These are phyloP conservation scores for Cladophialophora exuberans DNA, from an alignment of 2,329 filamentous ascomycete species.

Conservation along the genomic window DNA sequence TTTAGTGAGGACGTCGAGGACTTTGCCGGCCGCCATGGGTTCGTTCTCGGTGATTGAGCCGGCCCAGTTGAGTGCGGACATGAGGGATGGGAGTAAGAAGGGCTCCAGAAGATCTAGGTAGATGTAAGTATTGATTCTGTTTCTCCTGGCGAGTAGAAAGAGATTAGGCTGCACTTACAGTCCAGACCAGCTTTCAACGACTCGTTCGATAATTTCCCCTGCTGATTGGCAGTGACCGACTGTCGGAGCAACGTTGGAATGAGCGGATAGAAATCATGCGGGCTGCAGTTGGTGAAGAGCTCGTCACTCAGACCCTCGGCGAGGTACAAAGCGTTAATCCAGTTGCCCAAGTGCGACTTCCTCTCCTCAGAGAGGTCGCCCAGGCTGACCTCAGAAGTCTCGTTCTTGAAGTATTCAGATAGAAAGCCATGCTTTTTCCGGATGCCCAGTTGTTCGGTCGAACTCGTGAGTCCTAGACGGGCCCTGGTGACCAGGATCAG, in stretches of 20 bases:
- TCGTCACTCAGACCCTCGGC: slow-evolving; percentile 67
- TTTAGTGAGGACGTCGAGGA: slow-evolving; percentile 60
- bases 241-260: slow-evolving; percentile 66
- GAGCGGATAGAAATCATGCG: slow-evolving; percentile 66
- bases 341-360: slow-evolving; percentile 59
- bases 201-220: slow-evolving; percentile 58
- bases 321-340: slow-evolving; percentile 65
- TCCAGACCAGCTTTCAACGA: slow-evolving; percentile 65
- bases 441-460: slow-evolving; percentile 61
- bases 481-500: slow-evolving; percentile 61
- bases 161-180: slow-evolving; percentile 50
- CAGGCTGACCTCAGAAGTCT: slow-evolving; percentile 50
- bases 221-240: slow-evolving; percentile 61
- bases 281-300: slow-evolving; percentile 65
- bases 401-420: slow-evolving; percentile 55
- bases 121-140: slow-evolving; percentile 17
- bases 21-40: slow-evolving; percentile 48
- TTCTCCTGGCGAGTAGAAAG: too few species aligned
- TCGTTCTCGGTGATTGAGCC: slow-evolving; percentile 59
- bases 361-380: slow-evolving; percentile 59
- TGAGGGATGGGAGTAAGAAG: slow-evolving; percentile 64
- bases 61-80: slow-evolving; percentile 63
- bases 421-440: slow-evolving; percentile 57
- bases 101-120: slow-evolving; percentile 62
- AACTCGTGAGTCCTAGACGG: slow-evolving; percentile 57